These are phyloP conservation scores for Gilbertella persicaria DNA, from an alignment of 371 early-diverging fungal genomes.

Conservation along the genomic window DNA sequence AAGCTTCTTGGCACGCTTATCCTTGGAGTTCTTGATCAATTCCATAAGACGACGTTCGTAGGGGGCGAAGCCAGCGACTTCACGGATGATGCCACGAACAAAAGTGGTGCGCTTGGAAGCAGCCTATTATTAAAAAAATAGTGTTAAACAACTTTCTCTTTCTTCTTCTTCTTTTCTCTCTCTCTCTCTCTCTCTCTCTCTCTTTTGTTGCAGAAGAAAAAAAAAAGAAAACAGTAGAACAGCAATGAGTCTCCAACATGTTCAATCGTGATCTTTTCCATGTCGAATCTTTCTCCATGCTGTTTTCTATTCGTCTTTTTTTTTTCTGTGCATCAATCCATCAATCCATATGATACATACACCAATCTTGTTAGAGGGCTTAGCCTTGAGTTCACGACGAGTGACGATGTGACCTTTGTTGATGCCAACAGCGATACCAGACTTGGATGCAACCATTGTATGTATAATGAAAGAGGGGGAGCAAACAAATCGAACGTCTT, in stretches of 20 bases:
- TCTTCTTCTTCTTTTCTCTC: background rate
- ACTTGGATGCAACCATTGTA: constrained; percentile 48
- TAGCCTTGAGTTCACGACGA: constrained; percentile 68
- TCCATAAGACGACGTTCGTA: constrained; percentile 99
- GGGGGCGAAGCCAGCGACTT: constrained; percentile 97
- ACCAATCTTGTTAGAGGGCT: constrained; percentile 86
- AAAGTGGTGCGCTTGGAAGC: constrained; percentile 86
- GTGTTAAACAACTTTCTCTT: background rate
- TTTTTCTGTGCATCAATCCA: constrained; percentile 36
- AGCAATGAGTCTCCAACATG: too few relatives aligned
- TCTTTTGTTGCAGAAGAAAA: background rate
- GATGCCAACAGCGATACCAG: constrained; percentile 76
- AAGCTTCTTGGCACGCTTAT: constrained; percentile 99
- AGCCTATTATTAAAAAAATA: constrained; percentile 42
- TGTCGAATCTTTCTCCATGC: too few relatives aligned
- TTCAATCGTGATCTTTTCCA: too few relatives aligned
- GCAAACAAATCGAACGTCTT: background rate
- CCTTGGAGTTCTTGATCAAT: constrained; percentile 99
- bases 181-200: background rate
- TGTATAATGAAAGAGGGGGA: constrained; percentile 36
- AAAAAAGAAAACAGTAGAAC: too few relatives aligned
- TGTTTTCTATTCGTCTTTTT: background rate
- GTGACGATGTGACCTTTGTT: constrained; percentile 85
- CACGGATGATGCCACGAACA: constrained; percentile 93
- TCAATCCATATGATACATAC: constrained; percentile 64